phyloP scores from a whole-genome alignment of 2,329 filamentous ascomycete genomes.

The Apiospora saccharicola region DNA sequence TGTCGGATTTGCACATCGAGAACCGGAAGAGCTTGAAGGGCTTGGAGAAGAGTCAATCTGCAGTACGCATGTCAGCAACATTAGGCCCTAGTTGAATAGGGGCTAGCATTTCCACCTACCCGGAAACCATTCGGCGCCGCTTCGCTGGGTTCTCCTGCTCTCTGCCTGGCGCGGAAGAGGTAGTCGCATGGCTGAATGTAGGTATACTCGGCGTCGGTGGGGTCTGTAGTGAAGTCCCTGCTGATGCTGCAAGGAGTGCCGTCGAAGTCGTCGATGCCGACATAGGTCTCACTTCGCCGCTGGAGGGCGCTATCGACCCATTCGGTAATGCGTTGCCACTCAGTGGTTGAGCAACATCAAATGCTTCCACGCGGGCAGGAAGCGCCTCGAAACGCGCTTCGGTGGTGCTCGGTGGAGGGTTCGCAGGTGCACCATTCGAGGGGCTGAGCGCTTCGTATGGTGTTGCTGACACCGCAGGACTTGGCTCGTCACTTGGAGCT shows the following conservation, averaged over 20 bases:
- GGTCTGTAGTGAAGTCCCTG: slow-evolving; percentile 36
- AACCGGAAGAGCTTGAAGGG: slow-evolving; percentile 27
- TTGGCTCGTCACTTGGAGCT: slow-evolving; percentile 67
- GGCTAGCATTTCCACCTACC: slow-evolving; percentile 20
- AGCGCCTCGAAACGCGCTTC: slow-evolving; percentile 2
- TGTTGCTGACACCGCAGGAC: slow-evolving; percentile 49
- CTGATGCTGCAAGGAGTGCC: slow-evolving; percentile 28
- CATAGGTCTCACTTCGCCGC: slow-evolving; percentile 21
- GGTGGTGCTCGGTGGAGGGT: slow-evolving; percentile 1
- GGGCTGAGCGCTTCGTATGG: slow-evolving; percentile 43
- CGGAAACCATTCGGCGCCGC: slow-evolving; percentile 39
- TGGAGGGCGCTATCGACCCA: slow-evolving; percentile 18
- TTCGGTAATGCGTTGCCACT: slow-evolving; percentile 13
- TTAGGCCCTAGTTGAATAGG: background rate
- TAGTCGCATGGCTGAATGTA: slow-evolving; percentile 21
- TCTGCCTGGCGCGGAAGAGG: slow-evolving; percentile 25
- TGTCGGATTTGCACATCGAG: slow-evolving; percentile 29
- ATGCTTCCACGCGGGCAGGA: background rate
- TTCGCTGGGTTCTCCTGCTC: slow-evolving; percentile 34
- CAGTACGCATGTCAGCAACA: background rate
- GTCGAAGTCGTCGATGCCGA: slow-evolving; percentile 26
- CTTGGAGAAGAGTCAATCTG: slow-evolving; percentile 31
- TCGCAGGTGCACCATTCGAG: slow-evolving; percentile 25
- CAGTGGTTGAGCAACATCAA: background rate
- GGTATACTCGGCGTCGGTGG: slow-evolving; percentile 35